Base-by-base conservation (phyloP, 1,284 basidiomycete genomes). In the Puccinia brachypodii region DNA sequence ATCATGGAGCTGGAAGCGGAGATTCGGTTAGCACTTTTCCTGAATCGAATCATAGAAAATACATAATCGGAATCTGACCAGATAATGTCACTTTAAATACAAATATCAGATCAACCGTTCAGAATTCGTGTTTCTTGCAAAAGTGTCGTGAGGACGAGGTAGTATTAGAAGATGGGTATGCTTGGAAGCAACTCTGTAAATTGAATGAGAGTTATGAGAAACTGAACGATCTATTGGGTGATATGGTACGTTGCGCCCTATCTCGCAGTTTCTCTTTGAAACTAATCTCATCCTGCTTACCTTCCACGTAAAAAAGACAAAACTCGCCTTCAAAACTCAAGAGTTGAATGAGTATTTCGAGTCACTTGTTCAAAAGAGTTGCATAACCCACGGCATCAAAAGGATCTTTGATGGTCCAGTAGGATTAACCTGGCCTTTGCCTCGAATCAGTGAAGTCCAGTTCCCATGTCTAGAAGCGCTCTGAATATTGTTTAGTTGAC, bases 131-230 rank as follows among this genome's bases (percentile, higher is more conserved):
- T n/a, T 68, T 77, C 33, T 47, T 77, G 31, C 62, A 77, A 68
- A 53, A 66, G 6, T 69, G 76, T 56, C 8, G 11, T 38, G 42
- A 68, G 44, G 62, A 77, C 28, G 13, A 77, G 33, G 62, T 69
- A 14, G 50, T 33, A 22, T 44, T 79, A 25, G 28, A 60, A 58
- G 68, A 79, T 60, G 77, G 66, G 2, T 79, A 79, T 47, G 68
- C 68, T 25, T 79, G 77, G 77, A 79, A 60, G 58, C 50, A 58
- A 60, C 58, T 42, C 31, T 72, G 64, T 79, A 71, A 58, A 42
- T n/a, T 79, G 14, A 58, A 71, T 56, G 36, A 69, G 4, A 1
- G n/a, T 42, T 38, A 53, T 25, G 42, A 11, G 11, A 38, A 68
- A 60, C 31, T 79, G 28, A 25, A 69, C 14, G 42, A 2, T 38